phyloP scores from a whole-genome alignment of 345 rosid genomes.

The Moringa oleifera region DNA sequence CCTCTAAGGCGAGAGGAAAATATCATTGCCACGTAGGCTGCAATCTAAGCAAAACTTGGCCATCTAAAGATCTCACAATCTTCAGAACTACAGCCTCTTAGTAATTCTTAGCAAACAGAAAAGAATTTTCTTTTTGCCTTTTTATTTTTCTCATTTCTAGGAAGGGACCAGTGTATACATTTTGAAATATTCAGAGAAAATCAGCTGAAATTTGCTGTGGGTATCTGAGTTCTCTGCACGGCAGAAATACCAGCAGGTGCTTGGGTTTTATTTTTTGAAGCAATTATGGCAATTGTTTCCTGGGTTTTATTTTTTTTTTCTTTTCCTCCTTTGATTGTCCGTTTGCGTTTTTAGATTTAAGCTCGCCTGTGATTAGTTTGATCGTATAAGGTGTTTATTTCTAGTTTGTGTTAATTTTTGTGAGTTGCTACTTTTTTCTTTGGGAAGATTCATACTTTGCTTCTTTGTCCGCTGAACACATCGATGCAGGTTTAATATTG shows the following conservation, averaged over 20 bases:
- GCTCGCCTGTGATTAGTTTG: neutral
- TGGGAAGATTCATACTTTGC: neutral
- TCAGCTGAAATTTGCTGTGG: neutral
- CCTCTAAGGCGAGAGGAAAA: slow-evolving; percentile 46
- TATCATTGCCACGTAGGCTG: slow-evolving; percentile 60
- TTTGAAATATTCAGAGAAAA: neutral
- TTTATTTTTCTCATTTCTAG: neutral
- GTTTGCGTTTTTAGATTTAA: no score
- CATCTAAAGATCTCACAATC: slow-evolving; percentile 38
- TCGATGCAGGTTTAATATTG: no score
- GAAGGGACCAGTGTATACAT: neutral
- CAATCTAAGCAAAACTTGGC: slow-evolving; percentile 20
- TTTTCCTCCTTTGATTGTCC: no score
- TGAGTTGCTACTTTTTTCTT: neutral
- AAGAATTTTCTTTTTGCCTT: neutral
- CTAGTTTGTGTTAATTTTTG: neutral
- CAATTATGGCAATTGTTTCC: neutral
- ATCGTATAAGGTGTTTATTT: neutral
- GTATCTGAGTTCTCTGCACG: neutral
- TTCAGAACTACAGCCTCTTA: slow-evolving; percentile 17
- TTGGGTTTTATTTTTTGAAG: neutral
- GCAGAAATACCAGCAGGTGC: slow-evolving; percentile 9
- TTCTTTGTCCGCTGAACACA: neutral
- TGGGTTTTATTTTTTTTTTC: neutral
- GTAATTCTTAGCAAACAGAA: neutral